Evolutionary conservation across 2,329 filamentous ascomycete species (phyloP).

Genomic region (Diaporthe longicolla): DNA sequence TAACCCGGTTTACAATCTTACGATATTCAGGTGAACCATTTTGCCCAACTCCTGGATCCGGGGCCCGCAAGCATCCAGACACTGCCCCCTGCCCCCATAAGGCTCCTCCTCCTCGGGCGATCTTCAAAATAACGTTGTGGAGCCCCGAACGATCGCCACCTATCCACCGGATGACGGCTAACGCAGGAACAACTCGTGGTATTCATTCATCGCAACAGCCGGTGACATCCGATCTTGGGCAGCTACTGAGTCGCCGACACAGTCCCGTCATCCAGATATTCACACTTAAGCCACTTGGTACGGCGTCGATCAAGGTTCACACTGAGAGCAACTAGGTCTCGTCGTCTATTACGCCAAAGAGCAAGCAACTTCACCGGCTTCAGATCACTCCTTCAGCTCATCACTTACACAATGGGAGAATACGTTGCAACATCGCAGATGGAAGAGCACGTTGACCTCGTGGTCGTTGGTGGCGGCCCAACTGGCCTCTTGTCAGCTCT

Average conservation of each 20-base stretch:
- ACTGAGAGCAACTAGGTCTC: background rate
- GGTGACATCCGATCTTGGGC: slow-evolving; percentile 10
- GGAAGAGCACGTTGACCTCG: slow-evolving; percentile 51
- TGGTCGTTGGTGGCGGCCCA: slow-evolving; percentile 60
- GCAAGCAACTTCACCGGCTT: background rate
- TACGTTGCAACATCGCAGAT: background rate
- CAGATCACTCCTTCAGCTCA: background rate
- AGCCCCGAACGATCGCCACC: slow-evolving; percentile 12
- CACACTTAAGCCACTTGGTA: slow-evolving; percentile 11
- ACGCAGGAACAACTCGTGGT: slow-evolving; percentile 16
- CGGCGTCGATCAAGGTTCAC: background rate
- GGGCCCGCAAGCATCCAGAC: background rate
- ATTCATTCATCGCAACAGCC: background rate
- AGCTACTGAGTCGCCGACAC: slow-evolving; percentile 3
- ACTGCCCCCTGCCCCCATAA: slow-evolving; percentile 9
- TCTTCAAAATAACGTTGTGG: slow-evolving; percentile 15
- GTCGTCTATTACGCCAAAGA: background rate
- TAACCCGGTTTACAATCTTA: background rate
- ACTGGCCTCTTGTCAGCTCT: slow-evolving; percentile 62
- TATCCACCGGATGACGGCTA: slow-evolving; percentile 4
- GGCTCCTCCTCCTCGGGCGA: background rate
- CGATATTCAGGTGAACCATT: slow-evolving; percentile 14
- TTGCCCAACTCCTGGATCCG: background rate
- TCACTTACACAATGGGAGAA: background rate
- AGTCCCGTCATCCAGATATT: background rate